Base-by-base conservation (phyloP, 2,329 filamentous ascomycete species). In the Myriangium duriaei region DNA sequence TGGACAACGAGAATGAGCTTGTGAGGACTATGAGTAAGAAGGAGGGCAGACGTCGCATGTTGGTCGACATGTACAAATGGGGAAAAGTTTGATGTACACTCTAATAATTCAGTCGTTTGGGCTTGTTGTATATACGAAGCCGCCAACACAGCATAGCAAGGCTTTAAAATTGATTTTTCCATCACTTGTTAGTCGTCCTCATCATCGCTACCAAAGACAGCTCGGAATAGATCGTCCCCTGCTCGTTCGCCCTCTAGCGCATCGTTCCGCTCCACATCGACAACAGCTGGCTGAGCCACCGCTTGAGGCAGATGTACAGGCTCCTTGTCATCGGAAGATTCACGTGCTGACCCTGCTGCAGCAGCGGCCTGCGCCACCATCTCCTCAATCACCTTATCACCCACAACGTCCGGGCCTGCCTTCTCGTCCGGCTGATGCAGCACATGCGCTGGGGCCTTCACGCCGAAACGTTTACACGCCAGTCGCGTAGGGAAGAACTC, bases 391-490 rank as follows among this genome's bases (percentile, higher is more conserved):
- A 65, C 67, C 14, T 63, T 61, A 46, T 70, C 69, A 2, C 69
- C 70, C 4, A 74, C 63, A 15, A 72, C 57, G 42, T 71, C 69
- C 11, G 43, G 41, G 11, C 44, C 49, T 28, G 30, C 34, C 9
- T 35, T 42, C 4, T 28, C 37, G 15, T 34, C 30, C 0, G 67
- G 57, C 30, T 78, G 70, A 21, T 67, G 60, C 49, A 73, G 70
- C 19, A 80, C 75, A 55, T 85, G 72, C 7, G 71, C 68, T 0
- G 87, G 85, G 6, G 81, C 74, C 43, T 71, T 76, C n/a, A 96
- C 80, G 49, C 86, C 86, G 61, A 98, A 94, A 6, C 91, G 72
- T 57, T 96, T 98, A 62, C 88, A 96, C n/a, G 96, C 61, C 29
- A 98, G 61, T 39, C 86, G 69, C 1, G 80, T 79, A 1, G 91